phyloP scores from a whole-genome alignment of 2,329 filamentous ascomycete genomes.

The Trichophyton rubrum region DNA sequence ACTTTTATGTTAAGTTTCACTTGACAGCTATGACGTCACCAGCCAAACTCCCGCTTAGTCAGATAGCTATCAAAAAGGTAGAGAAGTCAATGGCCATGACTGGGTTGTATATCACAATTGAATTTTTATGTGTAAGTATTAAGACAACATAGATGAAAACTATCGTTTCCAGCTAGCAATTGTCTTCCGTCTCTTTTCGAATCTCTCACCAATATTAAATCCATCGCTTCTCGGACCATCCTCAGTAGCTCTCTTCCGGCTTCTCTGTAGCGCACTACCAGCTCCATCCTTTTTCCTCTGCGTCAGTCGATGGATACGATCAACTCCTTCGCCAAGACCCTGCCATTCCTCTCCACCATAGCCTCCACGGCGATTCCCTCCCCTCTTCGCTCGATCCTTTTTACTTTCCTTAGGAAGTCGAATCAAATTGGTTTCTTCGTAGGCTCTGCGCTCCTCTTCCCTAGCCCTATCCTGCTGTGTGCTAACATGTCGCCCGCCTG shows the following conservation, averaged over 20 bases:
- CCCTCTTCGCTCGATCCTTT: constrained; percentile 63
- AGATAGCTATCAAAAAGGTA: no score
- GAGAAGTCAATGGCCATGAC: no score
- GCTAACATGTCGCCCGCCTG: constrained; percentile 67
- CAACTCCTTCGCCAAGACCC: constrained; percentile 68
- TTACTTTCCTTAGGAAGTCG: constrained; percentile 77
- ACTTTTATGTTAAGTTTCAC: not conserved
- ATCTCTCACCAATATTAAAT: constrained; percentile 53
- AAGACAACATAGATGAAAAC: not conserved
- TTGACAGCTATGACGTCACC: no score
- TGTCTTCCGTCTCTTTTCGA: constrained; percentile 35
- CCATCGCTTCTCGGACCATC: constrained; percentile 58
- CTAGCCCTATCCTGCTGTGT: constrained; percentile 61
- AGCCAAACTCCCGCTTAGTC: no score
- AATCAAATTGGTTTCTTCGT: constrained; percentile 87
- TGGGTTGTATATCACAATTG: no score
- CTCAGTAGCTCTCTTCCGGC: constrained; percentile 60
- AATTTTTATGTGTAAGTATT: no score
- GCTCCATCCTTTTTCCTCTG: constrained; percentile 48
- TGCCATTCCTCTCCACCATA: constrained; percentile 94
- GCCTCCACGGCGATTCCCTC: constrained; percentile 37
- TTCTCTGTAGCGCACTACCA: constrained; percentile 58
- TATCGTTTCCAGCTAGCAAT: constrained; percentile 32
- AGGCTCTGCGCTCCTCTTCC: constrained; percentile 67
- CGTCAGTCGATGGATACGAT: constrained; percentile 75